Base-by-base conservation (phyloP, 768 basidiomycete species). In the Agrocybe chaxingu region DNA sequence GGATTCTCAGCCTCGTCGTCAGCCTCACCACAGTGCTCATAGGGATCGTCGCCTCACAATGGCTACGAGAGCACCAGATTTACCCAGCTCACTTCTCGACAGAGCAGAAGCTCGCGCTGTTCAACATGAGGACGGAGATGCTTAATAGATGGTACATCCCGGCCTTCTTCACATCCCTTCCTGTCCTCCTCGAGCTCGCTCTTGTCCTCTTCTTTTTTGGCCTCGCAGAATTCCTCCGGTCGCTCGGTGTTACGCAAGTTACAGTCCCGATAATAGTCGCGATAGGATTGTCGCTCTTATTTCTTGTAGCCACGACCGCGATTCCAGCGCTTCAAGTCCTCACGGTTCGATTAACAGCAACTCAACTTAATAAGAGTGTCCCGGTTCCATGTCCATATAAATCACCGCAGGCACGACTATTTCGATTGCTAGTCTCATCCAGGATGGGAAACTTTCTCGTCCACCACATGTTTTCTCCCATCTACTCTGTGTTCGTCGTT, bases 151-250 rank as follows among this genome's bases (percentile, higher is more conserved):
- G 62, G 58, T 48, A 55, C 9, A 57, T 65, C 13, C 58, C 54
- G 1, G 42, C 42, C 13, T 59, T 64, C 13, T 40, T 67, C 5
- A 45, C 56, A 1, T 41, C 52, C 8, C 58, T 67, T 18, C 65
- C 64, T 1, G 48, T 65, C 10, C 51, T 66, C 7, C 54, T 67
- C 8, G 58, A 66, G 35, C 10, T 55, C 7, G 55, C 63, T 8
- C 43, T 67, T 10, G 50, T 61, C 6, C 54, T 65, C 8, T 67
- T 67, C 45, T 60, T 64, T 29, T 48, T 55, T 10, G 64, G 62
- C 8, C 45, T 65, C 24, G 42, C 65, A 19, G 55, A 58, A 16
- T 51, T 64, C 4, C 54, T 65, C 10, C 60, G 57, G 55, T 40
- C 53, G 4, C 38, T 63, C 12, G 43, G 43, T 8, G 57, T 55